Conservation (phyloP, 1,284 basidiomycete genomes). For the Gymnopus androsaceus region DNA sequence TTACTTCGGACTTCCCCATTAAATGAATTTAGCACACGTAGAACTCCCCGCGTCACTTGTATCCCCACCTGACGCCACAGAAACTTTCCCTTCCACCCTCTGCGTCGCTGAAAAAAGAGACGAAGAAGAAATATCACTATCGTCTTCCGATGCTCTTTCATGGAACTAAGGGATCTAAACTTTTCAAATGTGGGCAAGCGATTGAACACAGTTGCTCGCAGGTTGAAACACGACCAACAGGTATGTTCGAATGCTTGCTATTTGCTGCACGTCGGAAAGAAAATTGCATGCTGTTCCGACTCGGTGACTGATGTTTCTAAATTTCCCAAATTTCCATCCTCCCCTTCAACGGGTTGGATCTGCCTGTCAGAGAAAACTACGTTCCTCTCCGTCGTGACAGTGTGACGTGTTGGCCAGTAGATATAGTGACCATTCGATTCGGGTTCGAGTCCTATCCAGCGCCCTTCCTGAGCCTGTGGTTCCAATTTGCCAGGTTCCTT, state of each 20-base stretch:
- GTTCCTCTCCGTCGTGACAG: no score
- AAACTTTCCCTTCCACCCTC: slow-evolving; percentile 45
- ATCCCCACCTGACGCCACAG: slow-evolving; percentile 44
- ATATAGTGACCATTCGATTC: no score
- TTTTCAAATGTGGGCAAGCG: slow-evolving; percentile 90
- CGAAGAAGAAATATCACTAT: slow-evolving; percentile 88
- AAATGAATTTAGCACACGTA: slow-evolving; percentile 68
- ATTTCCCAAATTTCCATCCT: no score
- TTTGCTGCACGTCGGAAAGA: neutral
- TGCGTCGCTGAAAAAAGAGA: slow-evolving; percentile 64
- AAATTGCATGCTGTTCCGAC: slow-evolving; percentile 3
- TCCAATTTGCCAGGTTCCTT: no score
- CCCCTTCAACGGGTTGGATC: no score
- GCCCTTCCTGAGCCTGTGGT: no score
- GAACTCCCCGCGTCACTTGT: slow-evolving; percentile 86
- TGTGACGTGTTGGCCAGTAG: no score
- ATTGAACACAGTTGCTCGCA: slow-evolving; percentile 80
- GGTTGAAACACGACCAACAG: slow-evolving; percentile 92
- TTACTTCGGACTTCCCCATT: slow-evolving; percentile 1
- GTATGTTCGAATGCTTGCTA: slow-evolving; percentile 41
- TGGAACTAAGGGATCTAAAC: slow-evolving; percentile 87
- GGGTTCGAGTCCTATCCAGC: no score
- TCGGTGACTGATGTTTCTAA: no score
- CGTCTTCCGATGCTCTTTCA: slow-evolving; percentile 77
- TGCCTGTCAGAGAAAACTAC: no score